These are phyloP conservation scores for Beverwykella pulmonaria DNA, from an alignment of 495 filamentous ascomycete genomes.

Conservation along the genomic window DNA sequence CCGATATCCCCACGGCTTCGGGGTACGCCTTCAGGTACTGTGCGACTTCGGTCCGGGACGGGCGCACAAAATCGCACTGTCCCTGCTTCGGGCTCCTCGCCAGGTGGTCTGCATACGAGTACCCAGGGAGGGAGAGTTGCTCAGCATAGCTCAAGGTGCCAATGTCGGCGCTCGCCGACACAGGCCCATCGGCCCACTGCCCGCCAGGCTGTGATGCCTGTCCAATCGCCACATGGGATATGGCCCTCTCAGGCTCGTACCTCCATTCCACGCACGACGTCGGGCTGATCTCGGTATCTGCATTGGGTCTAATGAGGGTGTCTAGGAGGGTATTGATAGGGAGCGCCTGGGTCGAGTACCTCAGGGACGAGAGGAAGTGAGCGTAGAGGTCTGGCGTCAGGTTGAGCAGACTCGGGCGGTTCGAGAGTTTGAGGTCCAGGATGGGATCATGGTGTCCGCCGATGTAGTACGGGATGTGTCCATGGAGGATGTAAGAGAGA, in stretches of 20 bases:
- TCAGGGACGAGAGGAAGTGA: constrained; percentile 65
- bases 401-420: constrained; percentile 50
- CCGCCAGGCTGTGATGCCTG: constrained; percentile 59
- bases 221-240: constrained; percentile 63
- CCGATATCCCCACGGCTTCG: constrained; percentile 55
- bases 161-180: constrained; percentile 54
- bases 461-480: constrained; percentile 63
- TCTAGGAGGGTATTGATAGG: constrained; percentile 68
- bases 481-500: constrained; percentile 69
- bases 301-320: constrained; percentile 65
- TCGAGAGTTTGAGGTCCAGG: constrained; percentile 58
- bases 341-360: constrained; percentile 67
- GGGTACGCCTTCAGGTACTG: constrained; percentile 63
- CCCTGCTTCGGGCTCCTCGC: constrained; percentile 47
- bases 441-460: constrained; percentile 64
- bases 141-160: constrained; percentile 61
- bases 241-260: constrained; percentile 53
- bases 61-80: constrained; percentile 59
- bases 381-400: constrained; percentile 54
- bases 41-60: constrained; percentile 61
- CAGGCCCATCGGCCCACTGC: constrained; percentile 65
- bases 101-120: constrained; percentile 62
- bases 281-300: constrained; percentile 59
- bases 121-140: constrained; percentile 66
- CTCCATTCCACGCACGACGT: constrained; percentile 62